These are phyloP conservation scores for Aspergillus funiculosus DNA, from an alignment of 495 filamentous ascomycete genomes.

Conservation along the genomic window DNA sequence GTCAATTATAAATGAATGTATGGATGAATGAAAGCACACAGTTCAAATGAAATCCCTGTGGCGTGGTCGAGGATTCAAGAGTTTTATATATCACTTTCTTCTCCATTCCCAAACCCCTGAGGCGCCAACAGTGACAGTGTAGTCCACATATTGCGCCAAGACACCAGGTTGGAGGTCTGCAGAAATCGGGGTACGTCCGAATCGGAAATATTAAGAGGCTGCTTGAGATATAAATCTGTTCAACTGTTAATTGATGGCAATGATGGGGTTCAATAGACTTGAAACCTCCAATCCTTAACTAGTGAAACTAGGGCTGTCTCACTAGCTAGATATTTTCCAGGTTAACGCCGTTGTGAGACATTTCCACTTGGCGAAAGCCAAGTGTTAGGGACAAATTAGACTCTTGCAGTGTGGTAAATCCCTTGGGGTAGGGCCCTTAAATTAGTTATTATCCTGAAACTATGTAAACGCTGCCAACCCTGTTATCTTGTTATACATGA, in stretches of 20 bases:
- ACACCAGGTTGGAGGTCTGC: background rate
- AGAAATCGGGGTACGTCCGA: background rate
- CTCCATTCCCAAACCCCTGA: too few species aligned
- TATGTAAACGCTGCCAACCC: background rate
- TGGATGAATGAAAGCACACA: background rate
- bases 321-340: too few species aligned
- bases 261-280: too few species aligned
- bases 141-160: background rate
- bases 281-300: too few species aligned
- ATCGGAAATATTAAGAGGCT: background rate
- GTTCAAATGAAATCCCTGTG: too few species aligned
- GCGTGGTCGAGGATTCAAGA: too few species aligned
- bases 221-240: conserved; percentile 1
- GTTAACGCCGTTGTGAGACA: too few species aligned
- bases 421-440: background rate
- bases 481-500: background rate
- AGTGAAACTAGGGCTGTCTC: too few species aligned
- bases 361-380: too few species aligned
- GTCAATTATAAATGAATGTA: background rate
- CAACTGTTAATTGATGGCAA: background rate
- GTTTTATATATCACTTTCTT: too few species aligned
- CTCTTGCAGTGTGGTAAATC: background rate
- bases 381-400: too few species aligned
- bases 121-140: too few species aligned
- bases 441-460: background rate